phyloP scores from a whole-genome alignment of 164 flowering plant species.

The Echeveria elegans region DNA sequence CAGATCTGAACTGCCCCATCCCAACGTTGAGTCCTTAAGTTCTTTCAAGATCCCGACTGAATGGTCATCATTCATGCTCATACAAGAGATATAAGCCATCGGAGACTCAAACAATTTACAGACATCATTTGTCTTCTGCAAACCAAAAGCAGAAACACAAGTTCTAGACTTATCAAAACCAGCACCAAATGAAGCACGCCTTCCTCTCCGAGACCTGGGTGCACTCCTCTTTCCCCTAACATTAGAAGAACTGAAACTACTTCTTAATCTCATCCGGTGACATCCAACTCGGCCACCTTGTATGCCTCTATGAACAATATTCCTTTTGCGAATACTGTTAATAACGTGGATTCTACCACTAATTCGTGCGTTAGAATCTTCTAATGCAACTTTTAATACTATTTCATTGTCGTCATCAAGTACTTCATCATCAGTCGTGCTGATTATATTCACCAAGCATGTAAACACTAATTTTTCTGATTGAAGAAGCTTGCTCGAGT shows the following conservation, averaged over 20 bases:
- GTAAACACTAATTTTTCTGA: conserved; percentile 14
- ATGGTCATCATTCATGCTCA: neutral
- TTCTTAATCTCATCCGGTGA: conserved; percentile 19
- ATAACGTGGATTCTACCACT: conserved; percentile 7
- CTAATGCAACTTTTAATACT: conserved; percentile 11
- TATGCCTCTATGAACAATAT: conserved; percentile 8
- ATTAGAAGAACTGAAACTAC: conserved; percentile 19
- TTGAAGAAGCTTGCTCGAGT: conserved; percentile 27
- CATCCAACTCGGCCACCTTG: conserved; percentile 13
- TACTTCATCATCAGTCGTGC: conserved; percentile 3
- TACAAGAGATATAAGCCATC: neutral
- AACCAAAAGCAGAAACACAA: conserved; percentile 22
- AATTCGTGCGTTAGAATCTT: conserved; percentile 6
- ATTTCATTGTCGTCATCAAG: conserved; percentile 8
- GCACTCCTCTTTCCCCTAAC: conserved; percentile 48
- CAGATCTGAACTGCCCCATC: neutral
- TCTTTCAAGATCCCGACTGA: conserved; percentile 17
- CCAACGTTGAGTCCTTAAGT: conserved; percentile 8
- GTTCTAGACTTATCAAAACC: conserved; percentile 15
- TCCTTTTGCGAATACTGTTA: conserved; percentile 12
- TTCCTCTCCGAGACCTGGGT: conserved; percentile 28
- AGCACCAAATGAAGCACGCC: conserved; percentile 18
- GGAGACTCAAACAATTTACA: neutral
- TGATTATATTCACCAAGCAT: conserved; percentile 11
- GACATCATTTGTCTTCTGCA: neutral